Conservation (phyloP, 225 moss, liverwort and hornwort species). For the Polytrichum formosum region DNA sequence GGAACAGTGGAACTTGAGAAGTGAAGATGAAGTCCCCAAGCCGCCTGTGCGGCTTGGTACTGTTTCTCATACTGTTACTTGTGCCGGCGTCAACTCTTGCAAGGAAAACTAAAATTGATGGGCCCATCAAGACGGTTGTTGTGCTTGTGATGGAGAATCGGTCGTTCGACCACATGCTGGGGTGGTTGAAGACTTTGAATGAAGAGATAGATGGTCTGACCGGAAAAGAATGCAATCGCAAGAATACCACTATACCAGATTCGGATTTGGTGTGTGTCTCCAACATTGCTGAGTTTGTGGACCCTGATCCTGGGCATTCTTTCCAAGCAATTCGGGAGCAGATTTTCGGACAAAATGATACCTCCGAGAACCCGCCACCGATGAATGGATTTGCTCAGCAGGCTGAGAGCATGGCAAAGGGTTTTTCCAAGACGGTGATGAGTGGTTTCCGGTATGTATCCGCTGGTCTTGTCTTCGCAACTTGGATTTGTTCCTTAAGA, state of each 20-base stretch:
- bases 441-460: constrained; percentile 60
- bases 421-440: constrained; percentile 85
- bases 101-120: constrained; percentile 47
- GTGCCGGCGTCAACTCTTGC: constrained; percentile 32
- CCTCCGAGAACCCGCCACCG: constrained; percentile 71
- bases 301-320: constrained; percentile 70
- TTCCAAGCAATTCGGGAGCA: constrained; percentile 70
- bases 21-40: constrained; percentile 49
- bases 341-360: constrained; percentile 60
- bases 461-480: not conserved
- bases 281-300: constrained; percentile 60
- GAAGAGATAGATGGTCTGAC: constrained; percentile 60
- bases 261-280: constrained; percentile 58
- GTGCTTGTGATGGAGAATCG: constrained; percentile 74
- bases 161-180: constrained; percentile 69
- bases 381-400: constrained; percentile 99
- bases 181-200: constrained; percentile 61
- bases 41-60: constrained; percentile 48
- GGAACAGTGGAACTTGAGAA: constrained; percentile 15
- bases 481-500: too few relatives aligned
- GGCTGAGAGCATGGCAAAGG: constrained; percentile 78
- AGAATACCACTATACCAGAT: constrained; percentile 24
- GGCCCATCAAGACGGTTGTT: constrained; percentile 61
- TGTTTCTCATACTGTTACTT: constrained; percentile 35
- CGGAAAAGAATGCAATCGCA: constrained; percentile 55